Evolutionary conservation across 257 asterid genomes (phyloP).

Genomic region (Rubia yunnanensis): DNA sequence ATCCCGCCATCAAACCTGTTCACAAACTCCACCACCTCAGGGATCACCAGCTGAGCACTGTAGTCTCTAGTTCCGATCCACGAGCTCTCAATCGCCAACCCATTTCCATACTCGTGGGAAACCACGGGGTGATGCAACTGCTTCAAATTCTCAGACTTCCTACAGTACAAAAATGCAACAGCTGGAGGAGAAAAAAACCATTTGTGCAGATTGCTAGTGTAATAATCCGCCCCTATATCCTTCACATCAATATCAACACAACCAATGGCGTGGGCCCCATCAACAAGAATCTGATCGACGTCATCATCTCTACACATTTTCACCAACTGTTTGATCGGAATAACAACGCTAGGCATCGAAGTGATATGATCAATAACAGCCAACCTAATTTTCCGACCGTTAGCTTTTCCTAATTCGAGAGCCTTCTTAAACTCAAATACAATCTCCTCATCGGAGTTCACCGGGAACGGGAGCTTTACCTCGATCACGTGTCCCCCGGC

Average conservation of each 20-base stretch:
- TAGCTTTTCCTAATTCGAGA: constrained; percentile 39
- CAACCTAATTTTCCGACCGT: constrained; percentile 52
- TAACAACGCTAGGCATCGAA: constrained; percentile 70
- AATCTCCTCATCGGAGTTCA: constrained; percentile 45
- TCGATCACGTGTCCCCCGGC: constrained; percentile 76
- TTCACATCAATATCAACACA: constrained; percentile 54
- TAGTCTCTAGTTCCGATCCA: constrained; percentile 90
- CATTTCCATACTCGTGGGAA: constrained; percentile 74
- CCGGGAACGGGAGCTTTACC: constrained; percentile 75
- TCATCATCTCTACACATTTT: constrained; percentile 60
- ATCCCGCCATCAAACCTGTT: constrained; percentile 68
- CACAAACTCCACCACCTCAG: constrained; percentile 60
- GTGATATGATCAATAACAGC: constrained; percentile 83
- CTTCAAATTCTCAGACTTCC: constrained; percentile 33
- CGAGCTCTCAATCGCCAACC: constrained; percentile 61
- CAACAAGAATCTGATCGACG: constrained; percentile 55
- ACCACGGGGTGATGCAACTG: constrained; percentile 72
- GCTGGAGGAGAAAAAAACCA: constrained; percentile 86
- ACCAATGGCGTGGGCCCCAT: constrained; percentile 85
- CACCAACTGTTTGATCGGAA: constrained; percentile 66
- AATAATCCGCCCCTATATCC: constrained; percentile 72
- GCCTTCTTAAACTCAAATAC: constrained; percentile 48
- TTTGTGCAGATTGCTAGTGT: constrained; percentile 65
- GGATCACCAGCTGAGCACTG: constrained; percentile 70
- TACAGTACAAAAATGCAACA: constrained; percentile 61